A percentile compares a stretch with the other conserved stretches of the same genome.
Conservation (phyloP, 495 filamentous ascomycete species). For the Acidiella bohemica region DNA sequence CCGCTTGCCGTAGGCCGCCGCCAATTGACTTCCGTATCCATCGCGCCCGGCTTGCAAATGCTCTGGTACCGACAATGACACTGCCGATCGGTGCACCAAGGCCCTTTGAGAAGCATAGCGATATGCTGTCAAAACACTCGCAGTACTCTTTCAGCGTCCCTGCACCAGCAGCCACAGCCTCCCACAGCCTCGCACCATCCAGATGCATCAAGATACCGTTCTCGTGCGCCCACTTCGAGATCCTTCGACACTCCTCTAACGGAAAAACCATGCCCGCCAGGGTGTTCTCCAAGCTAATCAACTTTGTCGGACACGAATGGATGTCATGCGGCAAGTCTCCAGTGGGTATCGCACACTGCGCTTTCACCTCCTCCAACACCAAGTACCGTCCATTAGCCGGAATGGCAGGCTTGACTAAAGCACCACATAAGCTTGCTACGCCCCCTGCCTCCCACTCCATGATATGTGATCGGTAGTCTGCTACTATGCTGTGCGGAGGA, state of each 20-base stretch:
- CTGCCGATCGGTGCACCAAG: conserved; percentile 80
- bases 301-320: conserved; percentile 56
- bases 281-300: conserved; percentile 81
- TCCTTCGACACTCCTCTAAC: conserved; percentile 50
- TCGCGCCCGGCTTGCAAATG: conserved; percentile 55
- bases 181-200: conserved; percentile 69
- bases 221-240: conserved; percentile 54
- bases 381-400: conserved; percentile 57
- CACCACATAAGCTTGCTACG: conserved; percentile 44
- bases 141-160: conserved; percentile 50
- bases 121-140: conserved; percentile 63
- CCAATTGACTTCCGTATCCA: conserved; percentile 79
- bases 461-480: conserved; percentile 54
- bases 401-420: conserved; percentile 42
- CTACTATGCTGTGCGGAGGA: conserved; percentile 58
- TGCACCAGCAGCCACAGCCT: conserved; percentile 30
- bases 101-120: conserved; percentile 78
- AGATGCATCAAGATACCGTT: conserved; percentile 62
- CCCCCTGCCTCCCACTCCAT: conserved; percentile 63
- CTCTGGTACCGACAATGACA: conserved; percentile 53
- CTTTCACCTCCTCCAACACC: conserved; percentile 60
- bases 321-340: conserved; percentile 30
- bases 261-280: conserved; percentile 68
- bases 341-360: conserved; percentile 36
- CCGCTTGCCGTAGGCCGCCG: conserved; percentile 65